Conservation (phyloP, 345 rosid genomes). For the Pseudoturritis turrita region DNA sequence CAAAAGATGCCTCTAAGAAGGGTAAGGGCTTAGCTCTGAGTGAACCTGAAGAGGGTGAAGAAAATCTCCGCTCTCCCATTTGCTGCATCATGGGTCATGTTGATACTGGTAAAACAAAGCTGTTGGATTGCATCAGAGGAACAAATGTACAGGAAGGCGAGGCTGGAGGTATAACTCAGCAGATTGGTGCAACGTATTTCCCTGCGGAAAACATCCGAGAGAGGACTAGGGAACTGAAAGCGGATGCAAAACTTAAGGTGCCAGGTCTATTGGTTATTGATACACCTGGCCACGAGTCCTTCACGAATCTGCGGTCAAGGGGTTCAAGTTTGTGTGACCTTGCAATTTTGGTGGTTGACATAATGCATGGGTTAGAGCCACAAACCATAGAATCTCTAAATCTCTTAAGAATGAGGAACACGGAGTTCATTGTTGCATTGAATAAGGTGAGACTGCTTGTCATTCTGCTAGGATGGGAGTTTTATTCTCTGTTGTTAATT, state of each 20-base stretch:
- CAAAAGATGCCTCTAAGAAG: conserved; percentile 38
- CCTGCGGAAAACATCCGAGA: conserved; percentile 93
- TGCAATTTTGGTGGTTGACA: conserved; percentile 95
- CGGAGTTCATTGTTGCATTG: conserved; percentile 87
- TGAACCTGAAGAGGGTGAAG: conserved; percentile 43
- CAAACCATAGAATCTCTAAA: conserved; percentile 92
- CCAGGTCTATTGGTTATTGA: conserved; percentile 97
- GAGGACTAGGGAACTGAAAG: conserved; percentile 89
- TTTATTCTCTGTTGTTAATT: conserved; percentile 1
- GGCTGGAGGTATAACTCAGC: conserved; percentile 99
- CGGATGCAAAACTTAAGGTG: conserved; percentile 85
- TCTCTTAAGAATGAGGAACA: conserved; percentile 78
- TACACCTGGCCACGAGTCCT: conserved; percentile 96
- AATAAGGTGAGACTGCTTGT: conserved; percentile 62
- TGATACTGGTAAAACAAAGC: conserved; percentile 96
- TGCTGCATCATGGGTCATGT: conserved; percentile 99
- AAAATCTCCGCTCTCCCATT: conserved; percentile 80
- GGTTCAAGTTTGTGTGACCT: conserved; percentile 96
- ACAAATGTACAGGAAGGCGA: conserved; percentile 99
- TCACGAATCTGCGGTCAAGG: conserved; percentile 82
- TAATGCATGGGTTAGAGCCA: conserved; percentile 89
- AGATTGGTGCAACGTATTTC: conserved; percentile 97
- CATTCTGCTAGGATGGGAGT: neutral
- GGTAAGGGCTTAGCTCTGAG: conserved; percentile 35
- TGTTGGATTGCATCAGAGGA: conserved; percentile 92